Evolutionary conservation across 306 rosid species (phyloP).

Genomic region (Quercus cerris): DNA sequence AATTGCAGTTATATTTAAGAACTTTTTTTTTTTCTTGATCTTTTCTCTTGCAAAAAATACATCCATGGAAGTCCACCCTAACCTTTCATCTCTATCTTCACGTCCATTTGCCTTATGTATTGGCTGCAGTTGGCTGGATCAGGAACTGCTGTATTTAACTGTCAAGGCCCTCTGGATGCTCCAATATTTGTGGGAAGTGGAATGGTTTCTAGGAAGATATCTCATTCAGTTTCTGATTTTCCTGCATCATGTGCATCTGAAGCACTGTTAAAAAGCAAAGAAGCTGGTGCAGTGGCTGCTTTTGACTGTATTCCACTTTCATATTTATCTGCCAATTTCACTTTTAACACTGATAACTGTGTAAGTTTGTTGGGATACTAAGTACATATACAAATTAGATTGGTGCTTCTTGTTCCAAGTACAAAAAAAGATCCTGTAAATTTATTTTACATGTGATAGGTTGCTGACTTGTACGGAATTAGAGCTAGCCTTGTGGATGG

Average conservation of each 20-base stretch:
- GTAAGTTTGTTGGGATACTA: constrained; percentile 50
- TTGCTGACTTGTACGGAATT: constrained; percentile 94
- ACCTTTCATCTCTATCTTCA: constrained; percentile 15
- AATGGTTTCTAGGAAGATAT: constrained; percentile 81
- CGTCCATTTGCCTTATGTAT: constrained; percentile 26
- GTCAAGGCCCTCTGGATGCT: constrained; percentile 90
- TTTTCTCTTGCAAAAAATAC: background rate
- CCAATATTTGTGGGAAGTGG: constrained; percentile 97
- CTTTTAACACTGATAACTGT: constrained; percentile 86
- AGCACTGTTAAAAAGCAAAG: constrained; percentile 72
- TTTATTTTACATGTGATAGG: constrained; percentile 44
- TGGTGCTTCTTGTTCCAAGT: background rate
- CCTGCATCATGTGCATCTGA: constrained; percentile 75
- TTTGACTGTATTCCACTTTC: constrained; percentile 90
- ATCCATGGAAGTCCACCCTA: constrained; percentile 7
- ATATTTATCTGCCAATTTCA: constrained; percentile 85
- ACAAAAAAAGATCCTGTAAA: constrained; percentile 22
- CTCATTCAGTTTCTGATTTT: constrained; percentile 46
- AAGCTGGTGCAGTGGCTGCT: constrained; percentile 92
- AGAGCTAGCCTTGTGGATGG: constrained; percentile 93
- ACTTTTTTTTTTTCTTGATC: background rate
- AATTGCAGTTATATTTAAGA: background rate
- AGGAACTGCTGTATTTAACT: constrained; percentile 86
- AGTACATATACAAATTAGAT: background rate
- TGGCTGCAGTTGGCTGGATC: constrained; percentile 91